Evolutionary conservation across 202 grass and related monocot genomes (phyloP), one percentile per base, ranked within the genome.

Genomic region (Panicum hallii): DNA sequence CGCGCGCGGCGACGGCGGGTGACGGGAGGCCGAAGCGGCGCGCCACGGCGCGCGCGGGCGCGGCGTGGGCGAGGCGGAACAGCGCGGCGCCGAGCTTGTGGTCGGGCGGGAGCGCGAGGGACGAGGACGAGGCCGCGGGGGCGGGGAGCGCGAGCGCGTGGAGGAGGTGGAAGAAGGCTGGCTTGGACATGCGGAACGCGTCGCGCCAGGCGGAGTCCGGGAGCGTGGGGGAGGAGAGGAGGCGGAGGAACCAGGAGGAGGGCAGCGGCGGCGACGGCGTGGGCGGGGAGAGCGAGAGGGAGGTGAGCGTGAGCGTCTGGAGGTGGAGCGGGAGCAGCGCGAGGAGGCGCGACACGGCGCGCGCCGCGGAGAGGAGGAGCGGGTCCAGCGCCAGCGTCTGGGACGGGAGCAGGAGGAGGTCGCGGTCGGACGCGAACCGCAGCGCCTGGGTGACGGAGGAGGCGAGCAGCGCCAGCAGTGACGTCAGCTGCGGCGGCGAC

Each of bases 41-140:
- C 28, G 93, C 91, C 13, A 99, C 83, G 71, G 81, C 74, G 17
- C 81, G 87, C 4, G 88, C 89, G 0, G 89, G 89, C 0, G 87
- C 89, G 4, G 83, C 93, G 74, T 99, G 96, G 7, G 93, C 93
- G 14, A 99, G 91, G 22, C 96, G 96, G 87, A 94, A 99, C 58
- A 99, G 91, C 47, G 91, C 90, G 13, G 92, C 90, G 62, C 86
- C 91, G 54, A 99, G 93, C 74, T 90, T 93, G 95, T 95, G 89
- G 54, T 95, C 89, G 4, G 87, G 65, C 12, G 91, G 95, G 0
- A 93, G 67, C 6, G 89, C 43, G 78, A 82, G 78, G 62, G 80
- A 49, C 9, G 80, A 83, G 44, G 87, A 88, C 22, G 91, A 63
- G 0, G 62, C 17, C 11, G 79, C n/a, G 52, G 77, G 20, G 73